Conservation (phyloP, 805 yeast species). For the Grigorovia humatica region DNA sequence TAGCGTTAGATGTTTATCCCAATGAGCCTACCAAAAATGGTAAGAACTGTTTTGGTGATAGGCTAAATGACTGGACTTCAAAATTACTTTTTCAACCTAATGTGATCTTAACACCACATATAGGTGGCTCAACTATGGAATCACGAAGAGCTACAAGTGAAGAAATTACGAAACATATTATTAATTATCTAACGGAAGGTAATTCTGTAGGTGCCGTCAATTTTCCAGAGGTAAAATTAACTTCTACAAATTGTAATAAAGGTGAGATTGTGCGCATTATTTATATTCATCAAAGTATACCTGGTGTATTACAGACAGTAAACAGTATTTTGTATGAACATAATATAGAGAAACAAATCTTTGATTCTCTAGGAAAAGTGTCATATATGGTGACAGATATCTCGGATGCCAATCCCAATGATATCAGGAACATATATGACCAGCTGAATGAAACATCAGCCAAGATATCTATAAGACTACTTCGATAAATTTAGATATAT, state of each 20-base stretch:
- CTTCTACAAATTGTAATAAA: constrained; percentile 77
- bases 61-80: constrained; percentile 69
- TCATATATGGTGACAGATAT: constrained; percentile 98
- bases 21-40: constrained; percentile 96
- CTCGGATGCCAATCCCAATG: constrained; percentile 67
- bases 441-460: constrained; percentile 79
- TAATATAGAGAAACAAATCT: constrained; percentile 94
- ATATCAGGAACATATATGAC: constrained; percentile 72
- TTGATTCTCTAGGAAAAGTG: constrained; percentile 88
- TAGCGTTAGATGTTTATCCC: constrained; percentile 92
- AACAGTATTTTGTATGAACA: constrained; percentile 87
- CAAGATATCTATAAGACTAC: constrained; percentile 79
- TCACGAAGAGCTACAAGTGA: constrained; percentile 95
- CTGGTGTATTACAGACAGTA: constrained; percentile 94
- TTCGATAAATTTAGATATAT: constrained; percentile 42
- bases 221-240: constrained; percentile 93
- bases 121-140: constrained; percentile 98
- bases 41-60: constrained; percentile 57
- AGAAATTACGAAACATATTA: constrained; percentile 77
- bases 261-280: constrained; percentile 81
- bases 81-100: constrained; percentile 76
- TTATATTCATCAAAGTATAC: constrained; percentile 93
- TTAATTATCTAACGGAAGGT: constrained; percentile 92
- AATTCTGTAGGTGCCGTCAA: constrained; percentile 88
- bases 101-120: constrained; percentile 89